Evolutionary conservation across 768 basidiomycete genomes (phyloP).

Genomic region (Collybia nuda): DNA sequence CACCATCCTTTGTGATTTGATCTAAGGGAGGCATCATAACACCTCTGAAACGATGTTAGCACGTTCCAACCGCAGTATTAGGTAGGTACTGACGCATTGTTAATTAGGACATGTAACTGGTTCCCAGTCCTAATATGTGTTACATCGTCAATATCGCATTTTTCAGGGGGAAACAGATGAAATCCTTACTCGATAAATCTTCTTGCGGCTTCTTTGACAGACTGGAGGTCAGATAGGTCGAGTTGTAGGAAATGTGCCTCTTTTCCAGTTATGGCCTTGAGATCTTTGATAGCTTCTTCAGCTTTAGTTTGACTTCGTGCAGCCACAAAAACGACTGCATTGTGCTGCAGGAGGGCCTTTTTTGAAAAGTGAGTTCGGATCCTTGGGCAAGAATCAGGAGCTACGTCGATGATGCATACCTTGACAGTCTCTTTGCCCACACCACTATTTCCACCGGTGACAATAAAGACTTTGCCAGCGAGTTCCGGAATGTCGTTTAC

Average conservation of each 20-base stretch:
- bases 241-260: slow-evolving; percentile 21
- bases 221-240: slow-evolving; percentile 24
- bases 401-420: neutral
- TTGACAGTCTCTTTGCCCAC: slow-evolving; percentile 9
- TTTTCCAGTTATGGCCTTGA: slow-evolving; percentile 18
- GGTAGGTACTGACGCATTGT: slow-evolving; percentile 53
- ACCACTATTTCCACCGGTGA: slow-evolving; percentile 9
- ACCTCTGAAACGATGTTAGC: no score
- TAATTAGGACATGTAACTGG: slow-evolving; percentile 46
- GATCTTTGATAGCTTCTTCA: slow-evolving; percentile 15
- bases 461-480: slow-evolving; percentile 9
- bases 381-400: neutral
- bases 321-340: slow-evolving; percentile 19
- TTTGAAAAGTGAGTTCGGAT: neutral
- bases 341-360: slow-evolving; percentile 7
- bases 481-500: slow-evolving; percentile 11
- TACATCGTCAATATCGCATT: no score
- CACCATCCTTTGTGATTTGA: no score
- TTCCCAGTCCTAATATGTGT: no score
- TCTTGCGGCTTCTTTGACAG: slow-evolving; percentile 23
- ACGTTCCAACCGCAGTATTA: no score
- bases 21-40: no score
- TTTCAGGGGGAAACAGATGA: no score
- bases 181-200: no score
- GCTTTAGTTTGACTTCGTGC: slow-evolving; percentile 14